Evolutionary conservation across 306 rosid species (phyloP).

Genomic region (Cucumis hystrix): DNA sequence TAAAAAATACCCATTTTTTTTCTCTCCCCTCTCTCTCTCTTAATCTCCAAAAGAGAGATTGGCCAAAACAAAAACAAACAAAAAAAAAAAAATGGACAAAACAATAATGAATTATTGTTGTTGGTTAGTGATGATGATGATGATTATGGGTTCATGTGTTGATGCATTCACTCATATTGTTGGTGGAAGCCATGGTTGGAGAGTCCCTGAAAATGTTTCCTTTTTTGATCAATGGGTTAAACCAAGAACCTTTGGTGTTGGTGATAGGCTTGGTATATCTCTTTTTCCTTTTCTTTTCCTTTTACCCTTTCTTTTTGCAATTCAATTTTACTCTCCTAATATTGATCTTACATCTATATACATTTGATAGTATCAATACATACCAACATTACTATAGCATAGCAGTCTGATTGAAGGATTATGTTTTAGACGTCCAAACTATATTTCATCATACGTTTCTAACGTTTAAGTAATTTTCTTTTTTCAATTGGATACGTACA

Average conservation of each 20-base stretch:
- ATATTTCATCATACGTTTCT: too few species aligned
- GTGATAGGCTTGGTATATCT: constrained; percentile 37
- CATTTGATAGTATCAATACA: too few species aligned
- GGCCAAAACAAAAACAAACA: background rate
- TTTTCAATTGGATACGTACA: too few species aligned
- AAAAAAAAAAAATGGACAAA: constrained; percentile 18
- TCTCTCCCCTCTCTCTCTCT: background rate
- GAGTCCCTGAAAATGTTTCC: constrained; percentile 15
- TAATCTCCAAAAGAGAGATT: background rate
- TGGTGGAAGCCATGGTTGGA: constrained; percentile 61
- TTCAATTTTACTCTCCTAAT: too few species aligned
- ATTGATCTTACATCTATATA: too few species aligned
- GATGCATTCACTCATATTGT: constrained; percentile 40
- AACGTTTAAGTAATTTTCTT: too few species aligned
- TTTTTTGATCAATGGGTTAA: constrained; percentile 42
- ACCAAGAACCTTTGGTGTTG: constrained; percentile 38
- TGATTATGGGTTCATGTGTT: constrained; percentile 16
- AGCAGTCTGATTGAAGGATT: too few species aligned
- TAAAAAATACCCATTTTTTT: too few species aligned
- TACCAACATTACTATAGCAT: too few species aligned
- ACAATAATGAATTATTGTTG: constrained; percentile 7
- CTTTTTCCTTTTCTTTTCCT: background rate
- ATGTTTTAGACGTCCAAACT: too few species aligned
- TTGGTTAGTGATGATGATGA: background rate
- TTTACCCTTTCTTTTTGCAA: too few species aligned